Percentiles rank a stretch among this genome's conserved stretches.
These are phyloP conservation scores for Penicillium sp. DNA, from an alignment of 2,329 filamentous ascomycete genomes.

Conservation along the genomic window DNA sequence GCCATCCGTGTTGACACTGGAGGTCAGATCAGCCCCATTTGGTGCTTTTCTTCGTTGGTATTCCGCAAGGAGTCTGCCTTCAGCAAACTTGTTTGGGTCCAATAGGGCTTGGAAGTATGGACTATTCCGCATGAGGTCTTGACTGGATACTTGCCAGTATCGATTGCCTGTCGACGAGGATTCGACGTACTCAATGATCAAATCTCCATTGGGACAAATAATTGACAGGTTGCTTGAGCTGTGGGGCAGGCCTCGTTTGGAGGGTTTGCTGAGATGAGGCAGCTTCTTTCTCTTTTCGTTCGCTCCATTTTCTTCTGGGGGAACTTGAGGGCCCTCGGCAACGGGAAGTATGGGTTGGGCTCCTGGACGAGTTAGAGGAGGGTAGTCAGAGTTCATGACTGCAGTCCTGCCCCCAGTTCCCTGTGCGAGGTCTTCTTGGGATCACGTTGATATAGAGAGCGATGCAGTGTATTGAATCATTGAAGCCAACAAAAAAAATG, in stretches of 20 bases:
- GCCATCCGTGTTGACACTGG: neutral
- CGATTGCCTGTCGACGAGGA: constrained; percentile 9
- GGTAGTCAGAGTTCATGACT: constrained; percentile 25
- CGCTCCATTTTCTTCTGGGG: neutral
- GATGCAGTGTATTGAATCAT: neutral
- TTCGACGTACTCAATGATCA: constrained; percentile 35
- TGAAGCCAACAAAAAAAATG: neutral
- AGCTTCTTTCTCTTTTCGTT: neutral
- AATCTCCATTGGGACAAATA: constrained; percentile 33
- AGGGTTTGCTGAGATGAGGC: neutral
- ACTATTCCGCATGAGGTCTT: constrained; percentile 32
- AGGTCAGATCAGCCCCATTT: neutral
- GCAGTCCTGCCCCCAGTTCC: neutral
- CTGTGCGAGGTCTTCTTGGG: neutral
- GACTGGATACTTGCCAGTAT: constrained; percentile 37
- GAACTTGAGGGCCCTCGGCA: neutral
- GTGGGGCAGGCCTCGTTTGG: neutral
- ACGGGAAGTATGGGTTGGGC: neutral
- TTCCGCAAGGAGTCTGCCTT: constrained; percentile 36
- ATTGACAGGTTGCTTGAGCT: constrained; percentile 12
- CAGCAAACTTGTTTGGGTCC: constrained; percentile 43
- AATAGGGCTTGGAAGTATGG: constrained; percentile 42
- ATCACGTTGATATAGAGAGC: neutral
- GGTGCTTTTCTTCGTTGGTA: constrained; percentile 20
- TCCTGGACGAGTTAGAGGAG: constrained; percentile 15